Conservation (phyloP, 192 early-diverging fungal species). For the Entophlyctis luteolus region DNA sequence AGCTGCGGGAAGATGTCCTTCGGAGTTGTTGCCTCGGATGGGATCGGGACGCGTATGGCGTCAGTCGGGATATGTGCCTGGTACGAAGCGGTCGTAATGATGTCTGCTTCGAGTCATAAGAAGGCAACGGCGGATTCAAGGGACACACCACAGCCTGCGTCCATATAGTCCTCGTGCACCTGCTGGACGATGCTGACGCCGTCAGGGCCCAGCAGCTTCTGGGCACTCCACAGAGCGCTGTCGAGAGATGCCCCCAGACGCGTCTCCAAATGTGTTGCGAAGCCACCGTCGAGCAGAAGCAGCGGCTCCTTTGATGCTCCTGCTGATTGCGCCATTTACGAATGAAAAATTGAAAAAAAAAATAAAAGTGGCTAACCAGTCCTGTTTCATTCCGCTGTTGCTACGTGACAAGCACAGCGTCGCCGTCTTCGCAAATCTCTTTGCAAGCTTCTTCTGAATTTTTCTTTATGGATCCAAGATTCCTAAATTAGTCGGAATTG, state of each 20-base stretch:
- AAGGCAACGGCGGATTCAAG: neutral
- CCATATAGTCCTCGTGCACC: constrained; percentile 2
- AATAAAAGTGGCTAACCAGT: too few species aligned
- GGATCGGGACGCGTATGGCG: neutral
- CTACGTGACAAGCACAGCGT: too few species aligned
- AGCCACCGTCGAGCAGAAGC: constrained; percentile 10
- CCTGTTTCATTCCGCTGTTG: too few species aligned
- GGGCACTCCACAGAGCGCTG: constrained; percentile 8
- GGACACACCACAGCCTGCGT: neutral
- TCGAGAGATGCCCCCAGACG: neutral
- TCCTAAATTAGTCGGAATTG: too few species aligned
- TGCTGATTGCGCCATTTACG: too few species aligned
- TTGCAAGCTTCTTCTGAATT: too few species aligned
- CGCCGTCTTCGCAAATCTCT: too few species aligned
- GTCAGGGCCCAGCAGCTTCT: neutral
- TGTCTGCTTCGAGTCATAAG: neutral
- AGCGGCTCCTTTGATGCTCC: too few species aligned
- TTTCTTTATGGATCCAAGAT: too few species aligned
- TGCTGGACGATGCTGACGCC: neutral
- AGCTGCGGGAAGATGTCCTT: neutral
- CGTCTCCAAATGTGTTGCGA: constrained; percentile 12
- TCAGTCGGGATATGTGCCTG: constrained; percentile 17
- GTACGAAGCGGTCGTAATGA: constrained; percentile 14
- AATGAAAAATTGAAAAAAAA: too few species aligned
- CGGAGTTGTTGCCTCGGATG: neutral